Percentiles rank a stretch among this genome's conserved stretches.
Evolutionary conservation across 1,139 yeast species (phyloP).

Genomic region (Nadsonia commutata): DNA sequence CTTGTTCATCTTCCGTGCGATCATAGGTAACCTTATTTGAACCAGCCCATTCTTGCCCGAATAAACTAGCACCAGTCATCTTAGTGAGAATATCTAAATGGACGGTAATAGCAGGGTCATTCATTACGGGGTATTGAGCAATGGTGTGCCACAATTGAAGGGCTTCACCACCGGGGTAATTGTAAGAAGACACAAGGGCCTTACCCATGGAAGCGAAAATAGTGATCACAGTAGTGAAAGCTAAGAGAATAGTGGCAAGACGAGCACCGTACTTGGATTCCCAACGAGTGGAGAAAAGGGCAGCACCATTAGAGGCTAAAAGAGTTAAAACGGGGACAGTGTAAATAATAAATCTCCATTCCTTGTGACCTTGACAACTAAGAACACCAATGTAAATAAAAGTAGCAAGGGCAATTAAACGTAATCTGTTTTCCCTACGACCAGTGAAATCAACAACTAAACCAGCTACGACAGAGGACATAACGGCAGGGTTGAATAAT

Average conservation of each 20-base stretch:
- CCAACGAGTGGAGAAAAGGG: slow-evolving; percentile 14
- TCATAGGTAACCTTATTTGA: slow-evolving; percentile 42
- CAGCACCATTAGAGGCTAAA: slow-evolving; percentile 50
- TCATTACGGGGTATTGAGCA: slow-evolving; percentile 15
- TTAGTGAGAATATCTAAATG: slow-evolving; percentile 74
- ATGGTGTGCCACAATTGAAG: slow-evolving; percentile 36
- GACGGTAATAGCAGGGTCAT: slow-evolving; percentile 21
- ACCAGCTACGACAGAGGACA: slow-evolving; percentile 34
- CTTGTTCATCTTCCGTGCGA: slow-evolving; percentile 44
- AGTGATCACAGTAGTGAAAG: slow-evolving; percentile 23
- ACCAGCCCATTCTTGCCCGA: slow-evolving; percentile 39
- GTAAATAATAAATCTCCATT: slow-evolving; percentile 82
- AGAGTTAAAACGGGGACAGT: slow-evolving; percentile 54
- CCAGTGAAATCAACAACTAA: slow-evolving; percentile 15
- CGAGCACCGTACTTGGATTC: slow-evolving; percentile 4
- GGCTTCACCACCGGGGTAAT: slow-evolving; percentile 87
- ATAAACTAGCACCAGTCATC: slow-evolving; percentile 75
- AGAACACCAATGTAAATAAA: slow-evolving; percentile 40
- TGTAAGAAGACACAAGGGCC: slow-evolving; percentile 51
- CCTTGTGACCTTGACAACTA: slow-evolving; percentile 85
- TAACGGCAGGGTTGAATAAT: slow-evolving; percentile 46
- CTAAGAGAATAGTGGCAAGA: slow-evolving; percentile 15
- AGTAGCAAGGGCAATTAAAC: slow-evolving; percentile 32
- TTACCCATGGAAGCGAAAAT: slow-evolving; percentile 33
- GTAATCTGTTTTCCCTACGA: slow-evolving; percentile 22